These are phyloP conservation scores for Phoma sp. DNA, from an alignment of 2,329 filamentous ascomycete genomes.

Conservation along the genomic window DNA sequence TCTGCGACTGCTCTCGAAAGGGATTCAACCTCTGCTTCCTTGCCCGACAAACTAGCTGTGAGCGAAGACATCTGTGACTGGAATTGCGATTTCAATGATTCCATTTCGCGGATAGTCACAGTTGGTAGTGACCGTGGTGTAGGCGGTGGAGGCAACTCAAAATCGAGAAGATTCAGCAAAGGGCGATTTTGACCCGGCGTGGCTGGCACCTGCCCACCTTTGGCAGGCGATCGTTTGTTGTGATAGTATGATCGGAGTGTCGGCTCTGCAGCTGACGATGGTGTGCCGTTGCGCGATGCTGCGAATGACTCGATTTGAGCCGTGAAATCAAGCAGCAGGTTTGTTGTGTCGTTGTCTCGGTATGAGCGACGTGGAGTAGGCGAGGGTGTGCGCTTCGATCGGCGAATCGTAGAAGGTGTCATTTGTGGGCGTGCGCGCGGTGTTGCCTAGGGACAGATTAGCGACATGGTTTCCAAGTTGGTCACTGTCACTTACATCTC, in stretches of 20 bases:
- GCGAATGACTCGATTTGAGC: constrained; percentile 70
- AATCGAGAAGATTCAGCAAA: constrained; percentile 65
- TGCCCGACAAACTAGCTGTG: constrained; percentile 87
- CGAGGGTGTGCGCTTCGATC: constrained; percentile 52
- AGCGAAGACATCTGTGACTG: constrained; percentile 94
- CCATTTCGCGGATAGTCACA: constrained; percentile 89
- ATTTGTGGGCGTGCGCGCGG: constrained; percentile 46
- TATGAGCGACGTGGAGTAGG: constrained; percentile 61
- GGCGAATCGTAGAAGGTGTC: constrained; percentile 59
- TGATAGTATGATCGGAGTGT: constrained; percentile 54
- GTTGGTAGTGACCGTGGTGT: constrained; percentile 91
- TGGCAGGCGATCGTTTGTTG: constrained; percentile 42
- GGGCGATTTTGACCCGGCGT: constrained; percentile 42
- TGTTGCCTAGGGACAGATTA: constrained; percentile 31
- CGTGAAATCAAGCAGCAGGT: constrained; percentile 85
- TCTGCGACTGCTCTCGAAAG: constrained; percentile 87
- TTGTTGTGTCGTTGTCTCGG: constrained; percentile 68
- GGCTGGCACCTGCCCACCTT: constrained; percentile 35
- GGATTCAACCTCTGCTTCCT: constrained; percentile 87
- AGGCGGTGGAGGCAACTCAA: constrained; percentile 91
- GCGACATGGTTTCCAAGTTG: background rate
- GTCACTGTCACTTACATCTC: constrained; percentile 23
- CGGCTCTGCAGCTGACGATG: constrained; percentile 53
- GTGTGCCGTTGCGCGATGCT: constrained; percentile 48
- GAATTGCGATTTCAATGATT: constrained; percentile 88